These are phyloP conservation scores for Epichloe hybrida DNA, from an alignment of 2,329 filamentous ascomycete genomes.

Conservation along the genomic window DNA sequence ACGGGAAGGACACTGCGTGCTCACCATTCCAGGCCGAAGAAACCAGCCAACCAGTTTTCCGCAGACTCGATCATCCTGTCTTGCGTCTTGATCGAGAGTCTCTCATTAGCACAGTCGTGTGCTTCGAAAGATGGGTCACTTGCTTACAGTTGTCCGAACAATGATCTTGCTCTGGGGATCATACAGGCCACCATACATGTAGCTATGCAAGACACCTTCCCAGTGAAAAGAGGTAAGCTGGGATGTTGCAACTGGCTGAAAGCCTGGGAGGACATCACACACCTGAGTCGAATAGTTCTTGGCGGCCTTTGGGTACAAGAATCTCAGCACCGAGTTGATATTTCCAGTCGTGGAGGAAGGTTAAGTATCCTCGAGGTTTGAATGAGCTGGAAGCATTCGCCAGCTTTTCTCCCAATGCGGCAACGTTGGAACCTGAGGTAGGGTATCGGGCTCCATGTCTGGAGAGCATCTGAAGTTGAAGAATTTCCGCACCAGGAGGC, in stretches of 20 bases:
- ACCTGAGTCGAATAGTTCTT: conserved; percentile 57
- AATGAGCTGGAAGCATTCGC: conserved; percentile 38
- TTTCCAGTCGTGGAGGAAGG: conserved; percentile 55
- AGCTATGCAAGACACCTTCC: conserved; percentile 52
- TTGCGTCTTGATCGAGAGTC: conserved; percentile 37
- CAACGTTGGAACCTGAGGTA: conserved; percentile 43
- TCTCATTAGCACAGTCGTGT: conserved; percentile 6
- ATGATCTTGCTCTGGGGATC: conserved; percentile 61
- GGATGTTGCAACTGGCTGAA: background rate
- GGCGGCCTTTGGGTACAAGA: conserved; percentile 56
- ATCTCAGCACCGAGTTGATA: conserved; percentile 59
- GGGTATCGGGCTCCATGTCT: conserved; percentile 65
- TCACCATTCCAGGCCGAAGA: conserved; percentile 60
- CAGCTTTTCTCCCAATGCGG: conserved; percentile 42
- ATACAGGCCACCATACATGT: conserved; percentile 58
- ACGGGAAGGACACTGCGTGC: background rate
- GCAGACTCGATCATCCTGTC: conserved; percentile 66
- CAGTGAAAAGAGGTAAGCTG: background rate
- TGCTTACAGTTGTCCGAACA: conserved; percentile 48
- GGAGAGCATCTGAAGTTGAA: conserved; percentile 58
- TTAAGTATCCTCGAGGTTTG: conserved; percentile 43
- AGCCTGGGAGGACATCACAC: background rate
- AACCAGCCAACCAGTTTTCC: conserved; percentile 66
- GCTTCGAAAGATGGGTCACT: background rate
- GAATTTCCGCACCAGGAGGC: conserved; percentile 51